Evolutionary conservation across 371 early-diverging fungal species (phyloP), one percentile per base, ranked within the genome.

Genomic region (Nosema muscidifuracis): DNA sequence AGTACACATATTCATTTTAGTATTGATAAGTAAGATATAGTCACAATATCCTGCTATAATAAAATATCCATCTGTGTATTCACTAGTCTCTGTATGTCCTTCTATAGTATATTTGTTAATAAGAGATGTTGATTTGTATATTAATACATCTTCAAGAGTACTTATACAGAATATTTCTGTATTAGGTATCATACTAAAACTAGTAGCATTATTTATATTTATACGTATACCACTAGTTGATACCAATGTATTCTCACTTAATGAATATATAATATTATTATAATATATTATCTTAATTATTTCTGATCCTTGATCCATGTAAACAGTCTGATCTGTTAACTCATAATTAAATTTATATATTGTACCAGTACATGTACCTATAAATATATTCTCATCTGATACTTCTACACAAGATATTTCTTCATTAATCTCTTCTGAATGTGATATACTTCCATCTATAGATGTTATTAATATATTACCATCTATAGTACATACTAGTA

Each of bases 1-100:
- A 22, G 44, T 55, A 15, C 22, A 16, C 42, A 73, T 72, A 26
- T 73, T 58, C 44, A 55, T 63, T 12, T 50, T 60, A 12, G 67
- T 75, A 53, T 73, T 71, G 6, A 79, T 65, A 4, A 75, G 26
- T 12, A 72, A 18, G 4, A 79, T 22, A 15, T 74, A 47, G 15
- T 70, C 53, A 55, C 76, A 79, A 22, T 55, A 33, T 22, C 79
- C 79, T 6, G 69, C 76, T 55, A 75, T 34, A 15, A 75, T 61
- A 60, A 79, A 71, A 42, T 66, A 58, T 47, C 61, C 72, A 22
- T 72, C 69, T 38, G 68, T 51, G 31, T 67, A 60, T n/a, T 22
- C 36, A 40, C 71, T 24, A 10, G 38, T 33, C 15, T 71, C 73
- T 13, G 64, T 56, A 15, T 4, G 42, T 12, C 57, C 73, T 18